Percentiles rank a stretch among this genome's conserved stretches.
Conservation (phyloP, 2,329 filamentous ascomycete species). For the Botrytis pseudocinerea region DNA sequence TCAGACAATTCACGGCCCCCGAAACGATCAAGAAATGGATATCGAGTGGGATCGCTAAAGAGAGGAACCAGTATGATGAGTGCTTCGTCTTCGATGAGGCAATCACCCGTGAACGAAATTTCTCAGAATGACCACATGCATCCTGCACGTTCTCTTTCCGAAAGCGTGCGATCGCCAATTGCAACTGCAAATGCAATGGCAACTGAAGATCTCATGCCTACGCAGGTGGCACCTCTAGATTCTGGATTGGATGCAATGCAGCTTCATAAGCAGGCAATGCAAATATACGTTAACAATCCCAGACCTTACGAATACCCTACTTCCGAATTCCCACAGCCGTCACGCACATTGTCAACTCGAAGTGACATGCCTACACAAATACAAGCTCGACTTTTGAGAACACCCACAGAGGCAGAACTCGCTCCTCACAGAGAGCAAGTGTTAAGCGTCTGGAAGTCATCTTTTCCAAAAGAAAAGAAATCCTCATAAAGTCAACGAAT, state of each 20-base stretch:
- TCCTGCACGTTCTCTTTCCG: background rate
- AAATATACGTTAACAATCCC: background rate
- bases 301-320: background rate
- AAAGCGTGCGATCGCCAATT: background rate
- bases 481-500: background rate
- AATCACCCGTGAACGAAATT: too few species aligned
- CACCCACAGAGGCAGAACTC: background rate
- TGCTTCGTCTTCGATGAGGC: background rate
- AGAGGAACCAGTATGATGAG: background rate
- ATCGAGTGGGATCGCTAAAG: background rate
- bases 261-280: background rate
- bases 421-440: background rate
- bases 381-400: background rate
- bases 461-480: background rate
- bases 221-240: background rate
- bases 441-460: background rate
- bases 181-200: background rate
- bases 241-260: background rate
- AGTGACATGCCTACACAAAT: background rate
- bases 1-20: background rate
- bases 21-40: background rate
- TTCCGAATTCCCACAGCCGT: background rate
- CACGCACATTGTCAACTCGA: background rate
- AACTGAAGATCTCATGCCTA: background rate
- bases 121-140: background rate